Conservation (phyloP, 2,329 filamentous ascomycete species). For the Aspergillus japonicus region DNA sequence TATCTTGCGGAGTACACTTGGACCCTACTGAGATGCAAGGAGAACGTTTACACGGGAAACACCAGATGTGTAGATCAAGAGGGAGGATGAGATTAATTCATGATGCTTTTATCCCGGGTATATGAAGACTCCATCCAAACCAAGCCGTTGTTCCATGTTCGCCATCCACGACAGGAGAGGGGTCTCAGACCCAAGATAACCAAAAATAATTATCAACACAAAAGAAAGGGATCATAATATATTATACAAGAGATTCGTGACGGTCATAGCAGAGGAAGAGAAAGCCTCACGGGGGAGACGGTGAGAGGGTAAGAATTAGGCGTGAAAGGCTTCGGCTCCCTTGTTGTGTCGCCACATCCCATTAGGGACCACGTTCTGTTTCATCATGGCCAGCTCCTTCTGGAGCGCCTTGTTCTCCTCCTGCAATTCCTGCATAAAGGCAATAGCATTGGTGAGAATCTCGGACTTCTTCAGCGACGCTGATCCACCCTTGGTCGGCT, state of each 20-base stretch:
- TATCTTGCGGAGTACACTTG: neutral
- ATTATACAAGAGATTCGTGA: conserved; percentile 10
- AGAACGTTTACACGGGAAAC: no score
- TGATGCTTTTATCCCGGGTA: conserved; percentile 7
- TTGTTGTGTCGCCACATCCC: conserved; percentile 26
- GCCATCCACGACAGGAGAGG: conserved; percentile 9
- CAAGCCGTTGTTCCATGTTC: conserved; percentile 1
- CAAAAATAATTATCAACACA: neutral
- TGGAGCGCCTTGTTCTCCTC: conserved; percentile 34
- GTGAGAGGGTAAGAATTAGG: neutral
- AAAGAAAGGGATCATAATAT: conserved; percentile 1
- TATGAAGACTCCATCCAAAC: conserved; percentile 3
- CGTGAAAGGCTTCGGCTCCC: conserved; percentile 6
- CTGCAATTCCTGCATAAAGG: conserved; percentile 38
- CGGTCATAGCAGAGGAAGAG: conserved; percentile 4
- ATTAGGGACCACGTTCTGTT: conserved; percentile 27
- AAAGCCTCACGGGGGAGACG: neutral
- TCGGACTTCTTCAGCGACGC: conserved; percentile 40
- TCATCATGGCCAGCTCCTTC: conserved; percentile 34
- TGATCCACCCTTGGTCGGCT: conserved; percentile 26
- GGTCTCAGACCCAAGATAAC: neutral
- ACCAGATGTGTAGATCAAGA: neutral
- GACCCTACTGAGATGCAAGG: no score
- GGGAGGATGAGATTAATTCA: conserved; percentile 2
- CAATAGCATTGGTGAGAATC: conserved; percentile 37